Conservation (phyloP, 2,329 filamentous ascomycete species). For the Ilyonectria robusta region DNA sequence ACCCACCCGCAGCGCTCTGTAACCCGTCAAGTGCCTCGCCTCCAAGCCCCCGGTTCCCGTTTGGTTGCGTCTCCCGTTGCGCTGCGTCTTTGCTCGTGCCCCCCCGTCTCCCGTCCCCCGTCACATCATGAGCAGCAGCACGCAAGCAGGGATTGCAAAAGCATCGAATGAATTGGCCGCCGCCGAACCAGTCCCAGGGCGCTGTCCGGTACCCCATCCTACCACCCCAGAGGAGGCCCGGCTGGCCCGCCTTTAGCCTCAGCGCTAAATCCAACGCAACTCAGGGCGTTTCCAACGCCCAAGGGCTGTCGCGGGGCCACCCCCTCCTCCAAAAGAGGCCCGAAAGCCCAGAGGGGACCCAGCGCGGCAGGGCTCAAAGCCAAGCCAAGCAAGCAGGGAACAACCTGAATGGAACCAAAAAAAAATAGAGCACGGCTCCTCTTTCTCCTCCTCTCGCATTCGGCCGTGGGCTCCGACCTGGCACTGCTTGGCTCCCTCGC, state of each 20-base stretch:
- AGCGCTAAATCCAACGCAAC: slow-evolving; percentile 43
- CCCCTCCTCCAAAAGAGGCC: background rate
- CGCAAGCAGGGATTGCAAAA: background rate
- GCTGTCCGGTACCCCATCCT: slow-evolving; percentile 1
- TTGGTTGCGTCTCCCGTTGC: slow-evolving; percentile 7
- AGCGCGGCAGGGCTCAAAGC: background rate
- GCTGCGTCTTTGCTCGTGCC: background rate
- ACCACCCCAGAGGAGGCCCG: slow-evolving; percentile 36
- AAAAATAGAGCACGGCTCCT: background rate
- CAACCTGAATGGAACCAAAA: background rate
- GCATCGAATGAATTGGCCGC: background rate
- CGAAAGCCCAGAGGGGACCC: slow-evolving; percentile 2
- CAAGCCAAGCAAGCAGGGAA: slow-evolving; percentile 2
- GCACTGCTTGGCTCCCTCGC: background rate
- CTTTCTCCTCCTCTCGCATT: slow-evolving; percentile 11
- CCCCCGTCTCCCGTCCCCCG: background rate
- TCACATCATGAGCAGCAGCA: background rate
- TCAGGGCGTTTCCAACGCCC: slow-evolving; percentile 21
- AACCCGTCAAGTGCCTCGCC: slow-evolving; percentile 18
- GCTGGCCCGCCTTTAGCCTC: slow-evolving; percentile 45
- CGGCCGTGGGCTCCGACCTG: slow-evolving; percentile 21
- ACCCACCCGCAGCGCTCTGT: background rate
- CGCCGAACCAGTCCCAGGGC: background rate
- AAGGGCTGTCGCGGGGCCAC: background rate
- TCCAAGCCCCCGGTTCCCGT: slow-evolving; percentile 27